Conservation (phyloP, 1,284 basidiomycete species). For the Boletus hoseneyae region DNA sequence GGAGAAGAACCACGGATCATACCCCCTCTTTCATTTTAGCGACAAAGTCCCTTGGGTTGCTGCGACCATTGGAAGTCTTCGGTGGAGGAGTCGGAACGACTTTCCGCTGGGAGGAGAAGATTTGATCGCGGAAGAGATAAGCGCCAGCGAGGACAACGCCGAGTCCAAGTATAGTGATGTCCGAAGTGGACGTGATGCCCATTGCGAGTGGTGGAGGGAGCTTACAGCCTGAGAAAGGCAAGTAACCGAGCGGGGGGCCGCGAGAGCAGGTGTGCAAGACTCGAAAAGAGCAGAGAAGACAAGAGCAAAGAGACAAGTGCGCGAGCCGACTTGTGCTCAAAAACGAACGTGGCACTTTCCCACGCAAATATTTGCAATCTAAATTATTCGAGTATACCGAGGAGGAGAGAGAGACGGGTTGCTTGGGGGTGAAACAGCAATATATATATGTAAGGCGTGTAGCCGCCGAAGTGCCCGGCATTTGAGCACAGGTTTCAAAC, state of each 20-base stretch:
- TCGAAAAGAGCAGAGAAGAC: conserved; percentile 13
- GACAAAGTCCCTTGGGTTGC: conserved; percentile 86
- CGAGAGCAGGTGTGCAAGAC: not conserved
- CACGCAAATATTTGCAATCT: conserved; percentile 17
- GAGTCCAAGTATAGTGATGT: conserved; percentile 64
- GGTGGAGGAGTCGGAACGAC: conserved; percentile 43
- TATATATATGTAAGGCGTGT: conserved; percentile 8
- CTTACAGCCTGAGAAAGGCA: not conserved
- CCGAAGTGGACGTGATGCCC: conserved; percentile 48
- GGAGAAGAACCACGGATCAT: conserved; percentile 31
- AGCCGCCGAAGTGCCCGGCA: no score
- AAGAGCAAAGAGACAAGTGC: conserved; percentile 13
- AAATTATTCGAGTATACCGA: conserved; percentile 3
- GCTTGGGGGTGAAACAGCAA: not conserved
- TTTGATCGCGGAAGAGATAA: conserved; percentile 76
- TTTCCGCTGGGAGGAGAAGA: conserved; percentile 65
- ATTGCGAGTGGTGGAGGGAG: conserved; percentile 15
- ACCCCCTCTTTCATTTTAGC: conserved; percentile 88
- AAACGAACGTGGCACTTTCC: conserved; percentile 29
- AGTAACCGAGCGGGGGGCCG: not conserved
- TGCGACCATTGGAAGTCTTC: conserved; percentile 58
- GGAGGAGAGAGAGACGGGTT: not conserved
- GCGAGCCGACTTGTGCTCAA: not conserved
- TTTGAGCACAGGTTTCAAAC: conserved; percentile 8
- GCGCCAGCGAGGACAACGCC: conserved; percentile 68